A percentile compares a stretch with the other conserved stretches of the same genome.
phyloP scores from a whole-genome alignment of 176 grass and related monocot genomes.

The Pontederia crassipes region DNA sequence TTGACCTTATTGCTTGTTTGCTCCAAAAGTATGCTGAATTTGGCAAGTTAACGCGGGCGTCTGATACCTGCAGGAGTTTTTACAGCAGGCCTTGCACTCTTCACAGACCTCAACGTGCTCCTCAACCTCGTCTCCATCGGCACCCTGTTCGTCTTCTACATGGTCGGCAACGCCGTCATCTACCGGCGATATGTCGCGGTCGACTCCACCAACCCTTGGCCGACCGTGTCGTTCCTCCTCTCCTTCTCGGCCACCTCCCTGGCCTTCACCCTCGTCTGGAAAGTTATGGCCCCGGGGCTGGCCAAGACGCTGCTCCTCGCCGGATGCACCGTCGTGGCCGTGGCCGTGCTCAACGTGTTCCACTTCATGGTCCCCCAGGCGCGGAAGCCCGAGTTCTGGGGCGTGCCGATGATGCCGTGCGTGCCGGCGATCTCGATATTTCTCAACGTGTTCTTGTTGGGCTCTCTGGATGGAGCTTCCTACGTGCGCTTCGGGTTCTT shows the following conservation, averaged over 20 bases:
- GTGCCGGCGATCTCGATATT: slow-evolving; percentile 73
- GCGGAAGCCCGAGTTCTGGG: slow-evolving; percentile 52
- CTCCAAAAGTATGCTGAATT: no score
- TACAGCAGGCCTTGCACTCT: slow-evolving; percentile 71
- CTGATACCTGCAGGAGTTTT: slow-evolving; percentile 33
- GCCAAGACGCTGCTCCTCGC: slow-evolving; percentile 28
- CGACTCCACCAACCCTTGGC: slow-evolving; percentile 23
- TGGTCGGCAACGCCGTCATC: slow-evolving; percentile 86
- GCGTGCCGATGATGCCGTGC: slow-evolving; percentile 94
- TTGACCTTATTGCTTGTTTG: no score
- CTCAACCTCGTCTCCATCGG: slow-evolving; percentile 87
- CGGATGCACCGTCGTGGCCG: slow-evolving; percentile 27
- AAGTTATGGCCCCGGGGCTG: slow-evolving; percentile 24
- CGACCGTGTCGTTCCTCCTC: slow-evolving; percentile 45
- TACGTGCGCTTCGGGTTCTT: slow-evolving; percentile 73
- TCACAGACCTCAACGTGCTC: slow-evolving; percentile 80
- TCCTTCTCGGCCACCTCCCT: slow-evolving; percentile 47
- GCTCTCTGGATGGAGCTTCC: slow-evolving; percentile 44
- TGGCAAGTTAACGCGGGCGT: no score
- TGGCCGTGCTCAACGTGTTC: slow-evolving; percentile 39
- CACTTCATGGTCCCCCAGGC: slow-evolving; percentile 60
- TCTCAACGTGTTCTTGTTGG: slow-evolving; percentile 89
- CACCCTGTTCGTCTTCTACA: slow-evolving; percentile 99
- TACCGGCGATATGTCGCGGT: slow-evolving; percentile 62
- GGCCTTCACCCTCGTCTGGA: slow-evolving; percentile 60